Conservation (phyloP, 2,329 filamentous ascomycete genomes). For the Juglanconis juglandina region DNA sequence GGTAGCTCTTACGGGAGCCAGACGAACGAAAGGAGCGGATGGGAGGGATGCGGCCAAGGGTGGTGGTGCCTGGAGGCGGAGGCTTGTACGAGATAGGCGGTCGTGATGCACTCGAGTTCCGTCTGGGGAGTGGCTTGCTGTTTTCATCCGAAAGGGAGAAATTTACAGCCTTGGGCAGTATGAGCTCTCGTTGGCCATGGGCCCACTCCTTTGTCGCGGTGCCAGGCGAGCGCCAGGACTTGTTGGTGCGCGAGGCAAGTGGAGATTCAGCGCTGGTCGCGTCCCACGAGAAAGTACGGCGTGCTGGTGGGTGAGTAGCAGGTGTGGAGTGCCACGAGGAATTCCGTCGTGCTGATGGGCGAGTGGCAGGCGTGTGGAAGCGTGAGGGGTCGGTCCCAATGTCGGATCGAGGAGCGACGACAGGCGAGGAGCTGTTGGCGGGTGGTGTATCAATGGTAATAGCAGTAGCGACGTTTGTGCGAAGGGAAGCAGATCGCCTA, state of each 20-base stretch:
- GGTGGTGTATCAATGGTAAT: neutral
- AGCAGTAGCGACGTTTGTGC: constrained; percentile 28
- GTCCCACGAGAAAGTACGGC: constrained; percentile 23
- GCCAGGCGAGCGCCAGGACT: constrained; percentile 24
- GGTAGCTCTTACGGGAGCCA: constrained; percentile 52
- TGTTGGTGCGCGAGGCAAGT: constrained; percentile 26
- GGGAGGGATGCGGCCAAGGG: constrained; percentile 41
- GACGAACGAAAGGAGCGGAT: constrained; percentile 57
- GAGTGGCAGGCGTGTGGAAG: constrained; percentile 13
- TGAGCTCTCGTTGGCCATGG: constrained; percentile 45
- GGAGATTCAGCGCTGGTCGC: constrained; percentile 1
- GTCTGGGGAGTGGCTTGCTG: constrained; percentile 25
- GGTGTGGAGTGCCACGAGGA: constrained; percentile 16
- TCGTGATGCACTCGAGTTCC: constrained; percentile 37
- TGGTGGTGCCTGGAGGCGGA: constrained; percentile 29
- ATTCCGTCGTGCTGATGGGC: constrained; percentile 21
- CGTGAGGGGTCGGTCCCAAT: constrained; percentile 13
- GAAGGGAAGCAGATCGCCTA: constrained; percentile 36
- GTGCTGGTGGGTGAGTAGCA: constrained; percentile 10
- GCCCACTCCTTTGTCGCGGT: constrained; percentile 33
- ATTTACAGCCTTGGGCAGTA: constrained; percentile 37
- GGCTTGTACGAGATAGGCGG: constrained; percentile 51
- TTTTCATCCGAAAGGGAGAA: constrained; percentile 8
- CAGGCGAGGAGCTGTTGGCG: constrained; percentile 2
- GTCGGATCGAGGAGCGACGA: constrained; percentile 20